Base-by-base conservation (phyloP, 352 stramenopile genomes). In the Thalassiosira exigua region DNA sequence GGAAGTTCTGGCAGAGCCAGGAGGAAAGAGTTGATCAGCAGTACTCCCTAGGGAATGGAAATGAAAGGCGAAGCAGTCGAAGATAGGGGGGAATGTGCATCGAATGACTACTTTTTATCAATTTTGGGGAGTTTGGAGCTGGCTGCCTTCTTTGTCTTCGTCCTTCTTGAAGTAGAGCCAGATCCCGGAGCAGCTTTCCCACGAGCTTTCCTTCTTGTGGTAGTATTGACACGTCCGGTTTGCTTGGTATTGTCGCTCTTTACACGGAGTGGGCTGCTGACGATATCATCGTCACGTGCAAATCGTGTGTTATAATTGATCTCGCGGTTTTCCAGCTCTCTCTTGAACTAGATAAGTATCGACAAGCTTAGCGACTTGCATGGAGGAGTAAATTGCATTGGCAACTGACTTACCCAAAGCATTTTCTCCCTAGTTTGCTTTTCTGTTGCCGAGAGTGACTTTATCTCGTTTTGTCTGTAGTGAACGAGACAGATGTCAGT, bases 121-220 rank as follows among this genome's bases (percentile, higher is more conserved):
- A 79, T 57, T 62, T 72, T 79, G 26, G 69, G 69, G 22, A 79
- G 60, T 57, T 72, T 72, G 62, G 48, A 46, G 3, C n/a, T 64
- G 17, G 39, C 36, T 0, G 24, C 39, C 21, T 62, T 67, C 41
- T 79, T 72, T 4, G 42, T 59, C 57, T 12, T n/a, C n/a, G n/a
- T n/a, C n/a, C n/a, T n/a, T n/a, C n/a, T n/a, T n/a, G n/a, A n/a
- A n/a, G n/a, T n/a, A n/a, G n/a, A 33, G 2, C 11, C 17, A 54
- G 24, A 12, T 11, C 26, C 24, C 11, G 39, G 11, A 11, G 39
- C n/a, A 46, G 19, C 22, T 17, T 19, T 67, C 56, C 30, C 14
- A 57, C 19, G 39, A 4, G 39, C 62, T 62, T 41, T 62, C 36
- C 41, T n/a, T 44, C 5, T 61, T 19, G 27, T 59, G 39, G 39